Evolutionary conservation across 2,329 filamentous ascomycete genomes (phyloP).

Genomic region (Aphanocladium album): DNA sequence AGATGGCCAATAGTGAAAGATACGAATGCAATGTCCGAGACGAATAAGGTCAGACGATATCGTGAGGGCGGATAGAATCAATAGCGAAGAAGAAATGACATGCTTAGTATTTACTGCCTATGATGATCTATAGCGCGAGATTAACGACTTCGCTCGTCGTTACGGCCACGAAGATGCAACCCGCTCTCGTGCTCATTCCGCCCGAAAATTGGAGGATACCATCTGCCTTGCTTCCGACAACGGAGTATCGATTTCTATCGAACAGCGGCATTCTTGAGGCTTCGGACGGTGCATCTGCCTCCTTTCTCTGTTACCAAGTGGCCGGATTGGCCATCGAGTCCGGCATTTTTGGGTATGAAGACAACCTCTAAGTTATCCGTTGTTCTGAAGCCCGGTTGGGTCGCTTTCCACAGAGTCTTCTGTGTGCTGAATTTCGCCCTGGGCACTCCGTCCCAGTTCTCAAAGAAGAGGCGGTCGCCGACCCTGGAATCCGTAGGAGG

Average conservation of each 20-base stretch:
- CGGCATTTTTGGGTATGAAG: background rate
- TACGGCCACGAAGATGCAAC: too few species aligned
- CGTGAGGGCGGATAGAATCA: too few species aligned
- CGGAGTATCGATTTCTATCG: slow-evolving; percentile 33
- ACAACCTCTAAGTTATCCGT: background rate
- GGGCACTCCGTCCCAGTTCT: background rate
- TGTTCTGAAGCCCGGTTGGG: background rate
- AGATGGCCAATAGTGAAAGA: too few species aligned
- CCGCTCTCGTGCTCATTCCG: too few species aligned
- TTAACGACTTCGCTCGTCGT: too few species aligned
- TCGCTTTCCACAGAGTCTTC: background rate
- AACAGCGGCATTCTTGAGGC: background rate
- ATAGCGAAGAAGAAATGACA: too few species aligned
- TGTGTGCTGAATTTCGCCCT: background rate
- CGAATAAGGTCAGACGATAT: too few species aligned
- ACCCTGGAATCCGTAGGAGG: background rate
- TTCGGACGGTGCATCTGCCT: background rate
- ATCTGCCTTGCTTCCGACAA: too few species aligned
- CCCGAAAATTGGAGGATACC: too few species aligned
- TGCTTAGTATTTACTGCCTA: too few species aligned
- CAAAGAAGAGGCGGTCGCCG: background rate
- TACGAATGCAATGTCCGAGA: too few species aligned
- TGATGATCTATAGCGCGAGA: too few species aligned
- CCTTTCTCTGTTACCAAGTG: background rate
- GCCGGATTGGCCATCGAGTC: background rate